A percentile compares a stretch with the other conserved stretches of the same genome.
phyloP scores from a whole-genome alignment of 805 yeast species.

The Metschnikowia dekortorum region DNA sequence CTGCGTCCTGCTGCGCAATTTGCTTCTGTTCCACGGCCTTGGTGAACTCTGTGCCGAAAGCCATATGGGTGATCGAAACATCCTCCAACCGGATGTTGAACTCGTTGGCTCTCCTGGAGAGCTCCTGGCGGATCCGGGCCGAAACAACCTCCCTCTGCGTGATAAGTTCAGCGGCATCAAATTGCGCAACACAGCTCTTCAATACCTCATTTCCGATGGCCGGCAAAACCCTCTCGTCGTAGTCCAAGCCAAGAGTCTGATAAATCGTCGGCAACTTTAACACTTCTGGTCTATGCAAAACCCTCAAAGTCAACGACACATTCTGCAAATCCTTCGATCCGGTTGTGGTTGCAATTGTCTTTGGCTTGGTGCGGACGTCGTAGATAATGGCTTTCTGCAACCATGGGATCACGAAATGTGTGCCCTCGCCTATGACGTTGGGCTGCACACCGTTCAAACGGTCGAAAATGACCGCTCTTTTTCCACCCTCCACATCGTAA shows the following conservation, averaged over 20 bases:
- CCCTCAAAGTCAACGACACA: constrained; percentile 89
- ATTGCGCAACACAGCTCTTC: constrained; percentile 87
- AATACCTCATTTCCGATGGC: constrained; percentile 90
- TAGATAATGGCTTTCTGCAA: constrained; percentile 86
- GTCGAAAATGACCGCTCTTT: constrained; percentile 93
- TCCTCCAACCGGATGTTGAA: constrained; percentile 91
- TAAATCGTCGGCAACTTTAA: constrained; percentile 76
- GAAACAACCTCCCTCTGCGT: constrained; percentile 96
- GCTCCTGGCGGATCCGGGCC: constrained; percentile 80
- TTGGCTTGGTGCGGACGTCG: constrained; percentile 96
- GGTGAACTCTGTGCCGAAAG: constrained; percentile 94
- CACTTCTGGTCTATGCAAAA: constrained; percentile 91
- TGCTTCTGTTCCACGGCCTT: constrained; percentile 98
- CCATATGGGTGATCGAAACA: constrained; percentile 96
- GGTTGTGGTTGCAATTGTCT: constrained; percentile 91
- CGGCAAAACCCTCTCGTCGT: constrained; percentile 91
- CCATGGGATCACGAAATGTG: constrained; percentile 95
- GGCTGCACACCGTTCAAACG: constrained; percentile 84
- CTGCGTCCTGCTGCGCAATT: constrained; percentile 99
- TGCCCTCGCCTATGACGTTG: constrained; percentile 91
- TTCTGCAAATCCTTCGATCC: constrained; percentile 98
- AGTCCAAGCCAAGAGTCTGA: constrained; percentile 88
- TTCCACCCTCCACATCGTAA: constrained; percentile 95
- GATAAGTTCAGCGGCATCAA: constrained; percentile 93
- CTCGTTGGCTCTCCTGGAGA: constrained; percentile 76